Evolutionary conservation across 2,329 filamentous ascomycete genomes (phyloP).

Genomic region (Paracoccidioides brasiliensis): DNA sequence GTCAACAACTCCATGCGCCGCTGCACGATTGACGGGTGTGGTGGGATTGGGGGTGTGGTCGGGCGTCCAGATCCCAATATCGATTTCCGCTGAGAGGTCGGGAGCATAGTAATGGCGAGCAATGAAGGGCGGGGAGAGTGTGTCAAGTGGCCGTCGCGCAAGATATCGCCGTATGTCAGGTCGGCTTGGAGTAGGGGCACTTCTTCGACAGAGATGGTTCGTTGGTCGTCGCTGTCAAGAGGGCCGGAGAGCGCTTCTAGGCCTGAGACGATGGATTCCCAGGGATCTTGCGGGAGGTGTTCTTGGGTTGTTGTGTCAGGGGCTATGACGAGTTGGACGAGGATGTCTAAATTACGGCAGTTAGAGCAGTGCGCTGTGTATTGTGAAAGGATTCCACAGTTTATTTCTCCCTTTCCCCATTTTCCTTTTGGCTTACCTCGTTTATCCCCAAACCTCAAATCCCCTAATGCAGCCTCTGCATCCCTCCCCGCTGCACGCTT

Average conservation of each 20-base stretch:
- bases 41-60: slow-evolving; percentile 69
- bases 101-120: slow-evolving; percentile 85
- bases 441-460: slow-evolving; percentile 92
- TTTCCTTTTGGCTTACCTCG: slow-evolving; percentile 31
- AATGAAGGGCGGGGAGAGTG: slow-evolving; percentile 83
- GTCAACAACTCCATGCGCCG: slow-evolving; percentile 94
- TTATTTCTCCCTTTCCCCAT: neutral
- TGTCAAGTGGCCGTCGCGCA: slow-evolving; percentile 72
- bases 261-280: slow-evolving; percentile 94
- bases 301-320: slow-evolving; percentile 76
- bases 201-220: slow-evolving; percentile 78
- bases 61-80: slow-evolving; percentile 39
- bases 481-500: slow-evolving; percentile 91
- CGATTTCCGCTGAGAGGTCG: slow-evolving; percentile 48
- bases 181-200: slow-evolving; percentile 92
- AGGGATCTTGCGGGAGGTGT: slow-evolving; percentile 78
- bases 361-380: neutral
- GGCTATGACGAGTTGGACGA: slow-evolving; percentile 85
- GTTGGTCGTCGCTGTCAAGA: slow-evolving; percentile 72
- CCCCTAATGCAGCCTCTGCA: slow-evolving; percentile 81
- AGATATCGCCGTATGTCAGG: slow-evolving; percentile 81
- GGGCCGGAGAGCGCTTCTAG: slow-evolving; percentile 84
- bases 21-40: slow-evolving; percentile 89
- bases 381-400: neutral
- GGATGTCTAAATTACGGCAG: slow-evolving; percentile 48